Percentiles rank a stretch among this genome's conserved stretches.
These are phyloP conservation scores for Hirsutella rhossiliensis DNA, from an alignment of 2,329 filamentous ascomycete genomes.

Conservation along the genomic window DNA sequence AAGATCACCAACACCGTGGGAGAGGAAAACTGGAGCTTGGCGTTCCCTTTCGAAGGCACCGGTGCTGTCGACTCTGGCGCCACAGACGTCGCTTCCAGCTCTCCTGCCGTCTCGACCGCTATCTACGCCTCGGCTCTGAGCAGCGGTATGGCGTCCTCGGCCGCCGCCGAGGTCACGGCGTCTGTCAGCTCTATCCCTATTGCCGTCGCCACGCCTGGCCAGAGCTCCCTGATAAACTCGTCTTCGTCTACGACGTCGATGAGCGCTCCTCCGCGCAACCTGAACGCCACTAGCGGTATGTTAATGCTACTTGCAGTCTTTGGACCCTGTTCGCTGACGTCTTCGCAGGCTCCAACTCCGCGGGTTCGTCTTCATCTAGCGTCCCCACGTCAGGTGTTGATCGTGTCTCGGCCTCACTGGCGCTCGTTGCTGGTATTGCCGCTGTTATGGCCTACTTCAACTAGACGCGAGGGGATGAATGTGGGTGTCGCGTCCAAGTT, in stretches of 20 bases:
- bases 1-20: not conserved
- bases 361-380: constrained; percentile 8
- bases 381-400: constrained; percentile 16
- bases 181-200: not conserved
- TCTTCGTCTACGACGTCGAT: not conserved
- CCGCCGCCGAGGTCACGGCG: too few species aligned
- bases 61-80: not conserved
- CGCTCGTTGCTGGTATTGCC: constrained; percentile 19
- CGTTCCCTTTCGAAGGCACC: not conserved
- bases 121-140: too few species aligned
- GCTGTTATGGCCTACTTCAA: constrained; percentile 21
- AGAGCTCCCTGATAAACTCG: not conserved
- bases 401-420: constrained; percentile 18
- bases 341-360: constrained; percentile 1
- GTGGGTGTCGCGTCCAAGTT: not conserved
- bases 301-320: not conserved
- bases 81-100: too few species aligned
- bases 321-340: not conserved
- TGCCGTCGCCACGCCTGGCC: not conserved
- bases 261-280: not conserved
- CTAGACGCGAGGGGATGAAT: constrained; percentile 7
- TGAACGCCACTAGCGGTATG: constrained; percentile 2
- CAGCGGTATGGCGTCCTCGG: too few species aligned
- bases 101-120: not conserved
- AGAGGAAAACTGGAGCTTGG: not conserved